A percentile compares a stretch with the other conserved stretches of the same genome.
Conservation (phyloP, 2,329 filamentous ascomycete genomes). For the Microdochium paspali region DNA sequence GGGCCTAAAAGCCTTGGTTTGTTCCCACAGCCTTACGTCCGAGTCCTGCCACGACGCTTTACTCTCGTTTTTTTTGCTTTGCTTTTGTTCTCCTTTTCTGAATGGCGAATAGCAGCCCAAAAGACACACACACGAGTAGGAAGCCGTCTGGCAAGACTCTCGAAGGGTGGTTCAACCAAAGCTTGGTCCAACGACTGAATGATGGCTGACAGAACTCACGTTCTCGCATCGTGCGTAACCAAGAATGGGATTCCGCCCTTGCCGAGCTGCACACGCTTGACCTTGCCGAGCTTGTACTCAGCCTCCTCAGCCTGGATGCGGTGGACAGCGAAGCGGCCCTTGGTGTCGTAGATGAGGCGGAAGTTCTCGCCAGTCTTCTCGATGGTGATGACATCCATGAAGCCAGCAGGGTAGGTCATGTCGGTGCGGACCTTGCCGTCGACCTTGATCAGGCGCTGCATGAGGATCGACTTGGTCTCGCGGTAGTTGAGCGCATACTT, state of each 20-base stretch:
- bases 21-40: conserved; percentile 4
- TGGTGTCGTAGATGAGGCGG: conserved; percentile 99
- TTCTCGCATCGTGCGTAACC: conserved; percentile 99
- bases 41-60: conserved; percentile 2
- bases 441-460: conserved; percentile 99
- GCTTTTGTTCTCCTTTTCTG: conserved; percentile 1
- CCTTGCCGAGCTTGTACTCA: conserved; percentile 99
- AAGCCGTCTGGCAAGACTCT: conserved; percentile 15
- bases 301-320: conserved; percentile 98
- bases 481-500: conserved; percentile 99
- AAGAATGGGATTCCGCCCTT: conserved; percentile 99
- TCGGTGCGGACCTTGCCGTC: conserved; percentile 99
- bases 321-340: conserved; percentile 99
- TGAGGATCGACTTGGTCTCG: conserved; percentile 95
- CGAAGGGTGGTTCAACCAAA: conserved; percentile 61
- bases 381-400: conserved; percentile 99
- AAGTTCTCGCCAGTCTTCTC: conserved; percentile 99
- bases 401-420: conserved; percentile 91
- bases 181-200: conserved; percentile 99
- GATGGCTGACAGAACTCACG: conserved; percentile 97
- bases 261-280: conserved; percentile 99
- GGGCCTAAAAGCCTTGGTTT: conserved; percentile 29
- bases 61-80: too few relatives aligned
- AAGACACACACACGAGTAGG: too few relatives aligned
- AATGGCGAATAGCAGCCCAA: conserved; percentile 3